Conservation (phyloP, 805 yeast genomes). For the Hanseniaspora taiwanica region DNA sequence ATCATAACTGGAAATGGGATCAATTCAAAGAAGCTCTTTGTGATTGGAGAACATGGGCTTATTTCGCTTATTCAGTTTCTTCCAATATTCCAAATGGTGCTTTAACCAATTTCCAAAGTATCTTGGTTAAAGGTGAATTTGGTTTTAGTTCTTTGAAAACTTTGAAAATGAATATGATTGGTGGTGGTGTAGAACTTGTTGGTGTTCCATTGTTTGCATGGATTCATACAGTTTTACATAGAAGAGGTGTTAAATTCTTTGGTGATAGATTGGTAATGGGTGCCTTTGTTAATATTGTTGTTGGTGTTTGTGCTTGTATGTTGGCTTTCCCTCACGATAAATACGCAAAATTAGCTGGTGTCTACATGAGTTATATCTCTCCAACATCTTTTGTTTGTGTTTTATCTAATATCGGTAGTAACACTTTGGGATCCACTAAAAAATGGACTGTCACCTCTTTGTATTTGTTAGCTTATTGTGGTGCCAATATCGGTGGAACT, state of each 20-base stretch:
- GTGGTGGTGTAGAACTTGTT: constrained; percentile 33
- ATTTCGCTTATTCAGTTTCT: constrained; percentile 28
- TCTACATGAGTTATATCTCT: constrained; percentile 23
- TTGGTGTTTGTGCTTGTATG: constrained; percentile 27
- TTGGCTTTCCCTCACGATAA: constrained; percentile 29
- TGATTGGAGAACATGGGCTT: constrained; percentile 39
- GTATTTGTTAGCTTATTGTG: constrained; percentile 50
- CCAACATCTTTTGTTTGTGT: constrained; percentile 26
- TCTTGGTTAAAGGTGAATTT: constrained; percentile 30
- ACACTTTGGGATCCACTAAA: constrained; percentile 68
- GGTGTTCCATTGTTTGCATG: constrained; percentile 25
- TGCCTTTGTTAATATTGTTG: constrained; percentile 20
- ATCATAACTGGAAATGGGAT: constrained; percentile 36
- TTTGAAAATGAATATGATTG: constrained; percentile 32
- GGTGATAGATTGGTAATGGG: constrained; percentile 22
- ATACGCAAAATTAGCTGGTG: constrained; percentile 29
- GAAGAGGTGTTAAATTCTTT: constrained; percentile 8
- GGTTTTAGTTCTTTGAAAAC: constrained; percentile 29
- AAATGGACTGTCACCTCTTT: constrained; percentile 47
- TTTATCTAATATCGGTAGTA: constrained; percentile 26
- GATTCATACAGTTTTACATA: constrained; percentile 10
- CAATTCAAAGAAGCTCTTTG: constrained; percentile 39
- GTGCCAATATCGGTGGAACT: constrained; percentile 62
- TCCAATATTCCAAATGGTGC: constrained; percentile 44
- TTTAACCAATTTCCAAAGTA: constrained; percentile 33